phyloP scores from a whole-genome alignment of 2,329 filamentous ascomycete species.

The Botrytis porri region DNA sequence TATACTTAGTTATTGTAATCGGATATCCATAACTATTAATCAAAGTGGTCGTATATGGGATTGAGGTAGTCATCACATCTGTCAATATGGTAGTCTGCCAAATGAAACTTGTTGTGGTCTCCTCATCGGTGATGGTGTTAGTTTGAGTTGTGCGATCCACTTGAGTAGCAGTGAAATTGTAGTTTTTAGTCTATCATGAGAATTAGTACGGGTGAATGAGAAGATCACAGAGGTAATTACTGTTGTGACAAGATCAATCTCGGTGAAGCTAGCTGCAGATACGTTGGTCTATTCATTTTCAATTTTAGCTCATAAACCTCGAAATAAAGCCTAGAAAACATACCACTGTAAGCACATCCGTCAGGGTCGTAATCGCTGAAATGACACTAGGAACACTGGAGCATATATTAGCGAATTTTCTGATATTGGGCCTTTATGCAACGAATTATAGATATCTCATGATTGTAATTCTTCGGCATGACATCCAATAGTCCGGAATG shows the following conservation, averaged over 20 bases:
- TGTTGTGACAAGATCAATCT: not conserved
- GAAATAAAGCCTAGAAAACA: not conserved
- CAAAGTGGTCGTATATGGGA: slow-evolving; percentile 25
- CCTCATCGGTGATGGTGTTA: slow-evolving; percentile 14
- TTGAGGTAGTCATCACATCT: slow-evolving; percentile 24
- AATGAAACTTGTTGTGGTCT: slow-evolving; percentile 15
- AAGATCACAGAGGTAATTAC: not conserved
- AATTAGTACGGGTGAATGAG: not conserved
- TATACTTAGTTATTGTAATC: slow-evolving; percentile 25
- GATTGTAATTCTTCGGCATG: not conserved
- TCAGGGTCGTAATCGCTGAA: slow-evolving; percentile 9
- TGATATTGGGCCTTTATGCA: not conserved
- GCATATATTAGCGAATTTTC: not conserved
- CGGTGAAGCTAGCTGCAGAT: slow-evolving; percentile 6
- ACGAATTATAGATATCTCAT: not conserved
- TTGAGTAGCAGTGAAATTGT: slow-evolving; percentile 15
- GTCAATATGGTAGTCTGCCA: slow-evolving; percentile 21
- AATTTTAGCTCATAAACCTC: not conserved
- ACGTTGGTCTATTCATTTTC: slow-evolving; percentile 1
- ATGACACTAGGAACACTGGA: not conserved
- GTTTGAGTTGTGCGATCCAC: slow-evolving; percentile 14
- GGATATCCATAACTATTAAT: slow-evolving; percentile 27
- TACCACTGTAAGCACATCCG: slow-evolving; percentile 4
- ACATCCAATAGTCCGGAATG: not conserved
- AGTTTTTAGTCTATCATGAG: not conserved